Conservation (phyloP, 768 basidiomycete species). For the Terana coerulea region DNA sequence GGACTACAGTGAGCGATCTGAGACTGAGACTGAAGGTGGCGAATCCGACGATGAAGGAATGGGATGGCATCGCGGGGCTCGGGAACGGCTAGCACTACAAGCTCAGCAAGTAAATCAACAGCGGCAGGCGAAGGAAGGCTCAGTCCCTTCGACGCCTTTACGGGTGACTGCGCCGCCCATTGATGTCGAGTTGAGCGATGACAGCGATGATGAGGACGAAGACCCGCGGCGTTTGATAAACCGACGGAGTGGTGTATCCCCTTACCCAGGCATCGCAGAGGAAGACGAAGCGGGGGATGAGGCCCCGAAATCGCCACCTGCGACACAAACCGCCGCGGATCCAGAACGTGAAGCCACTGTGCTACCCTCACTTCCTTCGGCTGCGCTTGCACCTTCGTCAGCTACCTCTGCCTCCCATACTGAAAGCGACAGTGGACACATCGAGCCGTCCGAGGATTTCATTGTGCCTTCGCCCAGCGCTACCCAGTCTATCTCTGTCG, state of each 20-base stretch:
- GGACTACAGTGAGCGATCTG: conserved; percentile 36
- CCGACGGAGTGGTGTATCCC: conserved; percentile 11
- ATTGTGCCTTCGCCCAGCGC: conserved; percentile 28
- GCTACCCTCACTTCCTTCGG: conserved; percentile 9
- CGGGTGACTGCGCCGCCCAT: conserved; percentile 54
- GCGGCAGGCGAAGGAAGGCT: conserved; percentile 43
- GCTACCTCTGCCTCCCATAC: not conserved
- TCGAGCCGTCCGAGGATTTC: conserved; percentile 29
- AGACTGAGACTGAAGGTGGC: conserved; percentile 51
- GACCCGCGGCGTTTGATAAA: conserved; percentile 5
- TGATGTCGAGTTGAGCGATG: conserved; percentile 73
- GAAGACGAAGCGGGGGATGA: conserved; percentile 61
- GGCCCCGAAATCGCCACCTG: conserved; percentile 19
- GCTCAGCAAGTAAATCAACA: conserved; percentile 62
- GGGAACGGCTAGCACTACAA: conserved; percentile 66
- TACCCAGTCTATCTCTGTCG: not conserved
- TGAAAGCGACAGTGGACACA: conserved; percentile 13
- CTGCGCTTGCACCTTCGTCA: not conserved
- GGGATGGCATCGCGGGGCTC: conserved; percentile 61
- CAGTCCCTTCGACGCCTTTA: conserved; percentile 26
- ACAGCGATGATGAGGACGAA: conserved; percentile 68
- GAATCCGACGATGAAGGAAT: conserved; percentile 47
- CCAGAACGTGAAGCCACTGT: not conserved
- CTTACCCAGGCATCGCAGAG: conserved; percentile 62
- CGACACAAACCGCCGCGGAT: not conserved